Conservation (phyloP, 202 grass and related monocot species). For the Carex arenaria region DNA sequence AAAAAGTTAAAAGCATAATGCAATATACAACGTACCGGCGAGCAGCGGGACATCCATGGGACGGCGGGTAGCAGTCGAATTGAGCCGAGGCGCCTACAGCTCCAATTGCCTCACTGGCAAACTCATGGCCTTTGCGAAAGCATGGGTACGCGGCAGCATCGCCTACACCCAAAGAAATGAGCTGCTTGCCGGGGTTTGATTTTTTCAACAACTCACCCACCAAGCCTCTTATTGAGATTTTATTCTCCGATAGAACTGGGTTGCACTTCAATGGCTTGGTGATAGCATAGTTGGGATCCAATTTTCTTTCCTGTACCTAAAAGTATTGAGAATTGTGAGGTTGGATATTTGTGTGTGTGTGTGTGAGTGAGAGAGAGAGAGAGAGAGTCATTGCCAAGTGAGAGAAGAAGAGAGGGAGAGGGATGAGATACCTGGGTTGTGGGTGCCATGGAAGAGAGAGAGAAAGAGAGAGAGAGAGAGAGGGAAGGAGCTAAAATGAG, state of each 20-base stretch:
- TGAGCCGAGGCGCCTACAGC: slow-evolving; percentile 30
- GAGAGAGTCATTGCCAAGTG: neutral
- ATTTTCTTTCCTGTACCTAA: slow-evolving; percentile 18
- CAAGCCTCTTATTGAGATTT: slow-evolving; percentile 66
- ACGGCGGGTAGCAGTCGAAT: slow-evolving; percentile 82
- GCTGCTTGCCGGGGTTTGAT: slow-evolving; percentile 18
- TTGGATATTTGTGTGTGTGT: neutral
- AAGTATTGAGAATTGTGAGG: neutral
- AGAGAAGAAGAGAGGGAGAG: neutral
- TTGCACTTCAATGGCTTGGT: slow-evolving; percentile 45
- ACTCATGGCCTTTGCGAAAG: slow-evolving; percentile 57
- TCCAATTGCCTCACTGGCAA: slow-evolving; percentile 44
- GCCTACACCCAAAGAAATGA: slow-evolving; percentile 86
- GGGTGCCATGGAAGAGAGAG: slow-evolving; percentile 22
- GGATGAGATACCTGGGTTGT: slow-evolving; percentile 16
- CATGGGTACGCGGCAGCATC: slow-evolving; percentile 62
- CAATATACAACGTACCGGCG: slow-evolving; percentile 44
- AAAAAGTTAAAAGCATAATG: neutral
- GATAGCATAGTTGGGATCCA: neutral
- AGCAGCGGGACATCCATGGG: slow-evolving; percentile 49
- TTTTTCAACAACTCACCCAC: slow-evolving; percentile 49
- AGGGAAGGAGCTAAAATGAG: neutral
- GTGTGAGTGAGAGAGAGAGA: neutral
- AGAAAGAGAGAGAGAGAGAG: neutral
- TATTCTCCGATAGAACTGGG: slow-evolving; percentile 47